A percentile compares a stretch with the other conserved stretches of the same genome.
Conservation (phyloP, 1,139 yeast species). For the Barnettozyma hawaiiensis region DNA sequence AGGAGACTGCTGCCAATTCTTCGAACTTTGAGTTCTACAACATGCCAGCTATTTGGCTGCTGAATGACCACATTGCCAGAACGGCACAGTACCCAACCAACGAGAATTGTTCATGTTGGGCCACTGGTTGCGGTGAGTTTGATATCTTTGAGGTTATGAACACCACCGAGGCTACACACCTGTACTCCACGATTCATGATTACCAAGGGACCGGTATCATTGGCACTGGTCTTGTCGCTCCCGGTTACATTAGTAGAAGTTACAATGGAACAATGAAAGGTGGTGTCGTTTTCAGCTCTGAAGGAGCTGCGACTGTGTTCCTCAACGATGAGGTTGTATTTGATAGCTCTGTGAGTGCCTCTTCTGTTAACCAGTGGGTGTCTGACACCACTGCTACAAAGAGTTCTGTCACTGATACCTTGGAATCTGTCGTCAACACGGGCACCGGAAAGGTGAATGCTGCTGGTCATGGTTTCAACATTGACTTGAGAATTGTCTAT, state of each 20-base stretch:
- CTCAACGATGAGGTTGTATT: constrained; percentile 51
- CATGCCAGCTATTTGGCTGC: constrained; percentile 76
- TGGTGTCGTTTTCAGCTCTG: constrained; percentile 62
- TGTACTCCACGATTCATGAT: constrained; percentile 65
- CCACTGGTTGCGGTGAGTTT: constrained; percentile 75
- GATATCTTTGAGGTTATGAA: constrained; percentile 69
- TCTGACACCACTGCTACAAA: constrained; percentile 15
- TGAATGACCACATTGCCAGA: constrained; percentile 75
- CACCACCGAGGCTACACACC: constrained; percentile 45
- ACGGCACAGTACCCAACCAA: constrained; percentile 66
- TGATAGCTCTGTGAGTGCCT: constrained; percentile 30
- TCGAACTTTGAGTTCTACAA: constrained; percentile 38
- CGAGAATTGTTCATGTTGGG: constrained; percentile 68
- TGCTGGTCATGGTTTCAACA: constrained; percentile 11
- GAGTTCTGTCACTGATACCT: constrained; percentile 15
- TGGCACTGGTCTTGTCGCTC: constrained; percentile 51
- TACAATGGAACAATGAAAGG: constrained; percentile 45
- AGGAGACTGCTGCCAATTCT: constrained; percentile 34
- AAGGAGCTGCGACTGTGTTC: constrained; percentile 57
- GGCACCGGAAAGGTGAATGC: constrained; percentile 21
- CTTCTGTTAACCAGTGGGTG: constrained; percentile 24
- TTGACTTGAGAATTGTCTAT: constrained; percentile 19
- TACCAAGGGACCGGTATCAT: constrained; percentile 64
- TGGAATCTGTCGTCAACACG: constrained; percentile 25
- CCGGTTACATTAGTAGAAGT: constrained; percentile 51